Base-by-base conservation (phyloP, 202 grass and related monocot genomes). In the Zizania palustris region DNA sequence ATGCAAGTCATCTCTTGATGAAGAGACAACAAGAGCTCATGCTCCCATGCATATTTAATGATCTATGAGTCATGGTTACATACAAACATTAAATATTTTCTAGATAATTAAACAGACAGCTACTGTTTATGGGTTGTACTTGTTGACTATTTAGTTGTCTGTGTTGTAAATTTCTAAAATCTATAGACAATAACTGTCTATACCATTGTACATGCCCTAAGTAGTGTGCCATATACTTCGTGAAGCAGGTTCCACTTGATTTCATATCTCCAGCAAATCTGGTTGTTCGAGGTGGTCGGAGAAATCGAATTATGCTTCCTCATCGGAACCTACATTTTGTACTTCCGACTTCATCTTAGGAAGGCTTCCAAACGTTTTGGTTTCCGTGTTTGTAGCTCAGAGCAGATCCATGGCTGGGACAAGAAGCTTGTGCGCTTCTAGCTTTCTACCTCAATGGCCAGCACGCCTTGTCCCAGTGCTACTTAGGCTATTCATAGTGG, bases 211-310 rank as follows among this genome's bases (percentile, higher is more conserved):
- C n/a, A n/a, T n/a, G n/a, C n/a, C n/a, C n/a, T n/a, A n/a, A 28
- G 28, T 28, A 28, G 16, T 54, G 1, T 18, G 5, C 50, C 15
- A 3, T 70, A 5, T 71, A 20, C 41, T 54, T 78, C 10, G 14
- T 53, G 28, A 63, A 55, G 74, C 94, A 94, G 91, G 74, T 97
- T 94, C 55, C 77, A 86, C 0, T 88, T 82, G 5, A 71, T 90
- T 40, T 91, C 94, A 28, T 97, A 92, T 73, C 94, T 97, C 20
- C 91, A 90, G 56, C 94, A 97, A 79, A 94, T 91, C 51, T 97
- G 91, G 94, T 97, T 91, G 91, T 90, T 97, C 41, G 94, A 97
- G 87, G 91, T 94, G 28, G 91, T 90, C 40, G 94, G 94, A 16
- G 85, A 97, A 63, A 72, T 92, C 16, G 82, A 92, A 46, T 97